Evolutionary conservation across 2,329 filamentous ascomycete genomes (phyloP), one percentile per base, ranked within the genome.

Genomic region (Pseudophaeomoniella oleicola): DNA sequence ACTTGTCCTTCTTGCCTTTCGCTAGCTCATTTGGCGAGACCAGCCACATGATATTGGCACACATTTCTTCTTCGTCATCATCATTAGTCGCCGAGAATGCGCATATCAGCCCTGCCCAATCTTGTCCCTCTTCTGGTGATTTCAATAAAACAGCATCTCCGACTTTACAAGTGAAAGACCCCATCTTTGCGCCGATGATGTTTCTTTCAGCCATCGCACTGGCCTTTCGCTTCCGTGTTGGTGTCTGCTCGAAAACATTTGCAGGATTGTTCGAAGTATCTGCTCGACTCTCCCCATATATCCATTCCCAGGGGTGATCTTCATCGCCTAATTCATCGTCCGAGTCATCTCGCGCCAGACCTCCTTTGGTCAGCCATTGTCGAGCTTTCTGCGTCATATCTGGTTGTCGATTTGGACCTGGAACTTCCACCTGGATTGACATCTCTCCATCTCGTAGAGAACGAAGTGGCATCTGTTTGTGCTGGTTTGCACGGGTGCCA

Each of bases 1-100:
- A 33, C 31, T 44, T 48, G 9, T 43, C 45, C 31, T 90, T 93
- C 60, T 83, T 88, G 5, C 43, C 45, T 32, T 40, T 43, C 9
- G 41, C 84, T 59, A 96, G 88, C 50, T 81, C 82, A 49, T 93
- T 82, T 0, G 83, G 85, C 0, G 83, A 86, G 15, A 59, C 60
- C 54, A 98, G 94, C 90, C 90, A 98, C 70, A 94, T 79, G 52
- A 98, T 90, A 43, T 80, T 81, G 38, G 82, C 88, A 16, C 78
- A 76, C 65, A 85, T 94, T 43, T 67, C 64, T 12, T 64, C 55
- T 31, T 81, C 72, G 3, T 75, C 78, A 10, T 81, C 77, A 14
- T 82, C 71, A 32, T 81, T 77, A 19, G 78, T 73, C 32, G 88
- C 77, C 29, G 78, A 54, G 46, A 98, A 94, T 31, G 83, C 78